Evolutionary conservation across 148 eudicot species (phyloP).

Genomic region (Vaccinium vitisidaea): DNA sequence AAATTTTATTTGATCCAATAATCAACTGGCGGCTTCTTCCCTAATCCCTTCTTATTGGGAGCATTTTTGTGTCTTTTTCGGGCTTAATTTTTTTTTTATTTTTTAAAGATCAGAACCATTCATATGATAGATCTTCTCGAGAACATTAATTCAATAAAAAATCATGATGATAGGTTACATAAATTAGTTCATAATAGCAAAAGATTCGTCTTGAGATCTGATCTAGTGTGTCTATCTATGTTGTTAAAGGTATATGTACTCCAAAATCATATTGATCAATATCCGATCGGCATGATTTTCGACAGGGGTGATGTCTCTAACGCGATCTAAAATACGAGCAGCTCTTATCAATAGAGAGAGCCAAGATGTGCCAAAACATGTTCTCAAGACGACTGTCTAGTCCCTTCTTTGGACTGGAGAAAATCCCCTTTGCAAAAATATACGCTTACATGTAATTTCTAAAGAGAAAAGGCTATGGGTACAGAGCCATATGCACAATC

Average conservation of each 20-base stretch:
- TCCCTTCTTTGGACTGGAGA: too few relatives aligned
- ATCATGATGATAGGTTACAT: background rate
- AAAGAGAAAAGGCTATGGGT: too few relatives aligned
- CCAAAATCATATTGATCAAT: background rate
- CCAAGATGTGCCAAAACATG: too few relatives aligned
- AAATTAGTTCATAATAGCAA: background rate
- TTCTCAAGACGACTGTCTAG: too few relatives aligned
- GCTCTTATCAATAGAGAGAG: too few relatives aligned
- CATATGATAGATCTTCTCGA: background rate
- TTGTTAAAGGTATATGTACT: too few relatives aligned
- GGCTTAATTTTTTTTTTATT: background rate
- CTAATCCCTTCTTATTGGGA: background rate
- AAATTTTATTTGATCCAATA: background rate
- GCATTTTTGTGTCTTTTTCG: background rate
- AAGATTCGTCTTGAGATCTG: background rate
- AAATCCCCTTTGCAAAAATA: too few relatives aligned
- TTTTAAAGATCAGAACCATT: background rate
- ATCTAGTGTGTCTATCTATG: background rate
- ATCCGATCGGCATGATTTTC: too few relatives aligned
- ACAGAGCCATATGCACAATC: too few relatives aligned
- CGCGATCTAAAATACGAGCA: too few relatives aligned
- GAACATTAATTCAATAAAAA: background rate
- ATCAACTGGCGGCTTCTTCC: background rate
- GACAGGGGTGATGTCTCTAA: background rate
- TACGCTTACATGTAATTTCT: too few relatives aligned